Evolutionary conservation across 225 moss, liverwort and hornwort species (phyloP).

Genomic region (Sphagnum tenellum): DNA sequence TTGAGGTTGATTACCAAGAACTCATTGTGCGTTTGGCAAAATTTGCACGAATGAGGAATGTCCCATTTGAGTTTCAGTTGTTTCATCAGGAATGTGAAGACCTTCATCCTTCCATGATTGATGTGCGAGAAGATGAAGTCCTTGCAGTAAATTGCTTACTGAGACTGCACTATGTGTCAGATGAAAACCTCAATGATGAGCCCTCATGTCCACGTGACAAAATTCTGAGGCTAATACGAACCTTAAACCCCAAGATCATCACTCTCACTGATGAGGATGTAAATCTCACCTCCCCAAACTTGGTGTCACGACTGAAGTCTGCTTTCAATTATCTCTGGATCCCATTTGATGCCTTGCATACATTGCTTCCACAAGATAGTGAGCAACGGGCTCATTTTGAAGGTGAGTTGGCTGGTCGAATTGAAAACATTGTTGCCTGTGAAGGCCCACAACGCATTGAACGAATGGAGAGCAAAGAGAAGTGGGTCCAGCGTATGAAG

Average conservation of each 20-base stretch:
- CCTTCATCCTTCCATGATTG: conserved; percentile 29
- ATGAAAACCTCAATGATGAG: conserved; percentile 29
- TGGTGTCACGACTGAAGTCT: conserved; percentile 46
- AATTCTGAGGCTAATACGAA: conserved; percentile 30
- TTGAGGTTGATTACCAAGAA: conserved; percentile 45
- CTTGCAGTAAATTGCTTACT: conserved; percentile 57
- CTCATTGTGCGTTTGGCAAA: conserved; percentile 34
- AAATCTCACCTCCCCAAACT: conserved; percentile 29
- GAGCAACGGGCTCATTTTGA: conserved; percentile 52
- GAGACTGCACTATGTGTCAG: conserved; percentile 46
- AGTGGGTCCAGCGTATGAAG: conserved; percentile 73
- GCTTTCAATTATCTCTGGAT: conserved; percentile 86
- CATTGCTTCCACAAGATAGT: conserved; percentile 56
- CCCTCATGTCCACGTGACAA: conserved; percentile 29
- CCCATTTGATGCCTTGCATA: conserved; percentile 74
- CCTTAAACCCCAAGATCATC: conserved; percentile 44
- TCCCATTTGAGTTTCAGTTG: conserved; percentile 44
- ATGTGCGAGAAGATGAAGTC: conserved; percentile 36
- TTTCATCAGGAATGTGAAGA: conserved; percentile 33
- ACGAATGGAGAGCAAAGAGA: conserved; percentile 61
- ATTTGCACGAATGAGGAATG: conserved; percentile 50
- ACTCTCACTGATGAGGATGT: conserved; percentile 59
- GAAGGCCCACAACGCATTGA: conserved; percentile 58
- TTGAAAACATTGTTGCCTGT: conserved; percentile 62
- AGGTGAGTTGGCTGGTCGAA: conserved; percentile 53